phyloP scores from a whole-genome alignment of 2,329 filamentous ascomycete genomes.

The Calonectria henricotiae region DNA sequence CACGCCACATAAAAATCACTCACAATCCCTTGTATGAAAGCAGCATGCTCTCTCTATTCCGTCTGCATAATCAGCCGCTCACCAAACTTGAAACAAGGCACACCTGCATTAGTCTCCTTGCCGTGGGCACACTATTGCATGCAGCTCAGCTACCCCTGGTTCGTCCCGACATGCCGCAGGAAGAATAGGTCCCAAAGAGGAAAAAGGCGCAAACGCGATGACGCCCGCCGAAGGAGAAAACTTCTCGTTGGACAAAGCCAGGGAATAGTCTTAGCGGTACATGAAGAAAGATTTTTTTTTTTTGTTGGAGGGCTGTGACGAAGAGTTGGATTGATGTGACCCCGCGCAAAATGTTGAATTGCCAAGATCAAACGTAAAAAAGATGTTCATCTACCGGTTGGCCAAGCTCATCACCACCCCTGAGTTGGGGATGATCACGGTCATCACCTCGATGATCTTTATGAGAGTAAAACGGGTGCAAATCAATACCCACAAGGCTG shows the following conservation, averaged over 20 bases:
- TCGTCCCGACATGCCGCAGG: constrained; percentile 38
- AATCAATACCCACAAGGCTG: constrained; percentile 16
- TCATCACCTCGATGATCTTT: constrained; percentile 11
- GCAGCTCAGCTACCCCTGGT: constrained; percentile 30
- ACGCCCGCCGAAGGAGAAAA: constrained; percentile 24
- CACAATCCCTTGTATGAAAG: constrained; percentile 6
- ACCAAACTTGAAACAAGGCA: constrained; percentile 47
- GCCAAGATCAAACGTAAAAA: neutral
- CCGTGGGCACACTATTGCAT: constrained; percentile 47
- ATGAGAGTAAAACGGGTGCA: neutral
- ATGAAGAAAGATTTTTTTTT: constrained; percentile 9
- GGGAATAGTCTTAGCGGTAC: neutral
- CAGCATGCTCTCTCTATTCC: neutral
- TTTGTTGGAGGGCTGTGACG: constrained; percentile 20
- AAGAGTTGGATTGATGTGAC: neutral
- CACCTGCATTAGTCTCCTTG: constrained; percentile 46
- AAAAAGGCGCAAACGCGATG: constrained; percentile 37
- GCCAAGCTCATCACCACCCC: constrained; percentile 7
- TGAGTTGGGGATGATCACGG: constrained; percentile 22
- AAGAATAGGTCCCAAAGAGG: constrained; percentile 10
- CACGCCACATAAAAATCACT: constrained; percentile 11
- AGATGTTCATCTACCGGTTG: neutral
- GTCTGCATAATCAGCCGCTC: constrained; percentile 12
- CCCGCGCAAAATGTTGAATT: constrained; percentile 10
- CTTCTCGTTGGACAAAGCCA: constrained; percentile 31